phyloP scores from a whole-genome alignment of 306 rosid species.

The Spatholobus suberectus region DNA sequence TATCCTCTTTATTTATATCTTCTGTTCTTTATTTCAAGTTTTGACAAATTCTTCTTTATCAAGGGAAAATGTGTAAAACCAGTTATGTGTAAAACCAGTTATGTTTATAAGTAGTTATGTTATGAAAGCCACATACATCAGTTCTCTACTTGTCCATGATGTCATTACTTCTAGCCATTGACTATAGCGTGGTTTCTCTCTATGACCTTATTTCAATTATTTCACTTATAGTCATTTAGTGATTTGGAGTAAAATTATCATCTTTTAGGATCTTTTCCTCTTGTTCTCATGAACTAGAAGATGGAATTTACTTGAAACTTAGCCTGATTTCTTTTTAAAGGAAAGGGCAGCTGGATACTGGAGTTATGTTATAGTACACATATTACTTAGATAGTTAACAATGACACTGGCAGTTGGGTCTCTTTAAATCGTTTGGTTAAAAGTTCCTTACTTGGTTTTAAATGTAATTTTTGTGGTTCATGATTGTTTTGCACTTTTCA shows the following conservation, averaged over 20 bases:
- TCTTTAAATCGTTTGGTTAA: slow-evolving; percentile 32
- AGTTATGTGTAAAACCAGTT: background rate
- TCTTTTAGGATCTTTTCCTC: background rate
- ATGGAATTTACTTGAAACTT: background rate
- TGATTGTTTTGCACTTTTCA: slow-evolving; percentile 16
- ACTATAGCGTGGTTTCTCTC: slow-evolving; percentile 22
- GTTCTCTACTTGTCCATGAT: background rate
- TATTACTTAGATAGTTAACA: slow-evolving; percentile 8
- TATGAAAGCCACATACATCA: background rate
- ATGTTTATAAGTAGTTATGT: background rate
- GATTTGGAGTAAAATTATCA: slow-evolving; percentile 7
- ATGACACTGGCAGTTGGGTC: background rate
- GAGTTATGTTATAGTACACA: slow-evolving; percentile 12
- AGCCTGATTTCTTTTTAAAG: background rate
- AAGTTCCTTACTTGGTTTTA: slow-evolving; percentile 20
- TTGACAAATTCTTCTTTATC: background rate
- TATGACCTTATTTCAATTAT: background rate
- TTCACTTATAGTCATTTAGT: background rate
- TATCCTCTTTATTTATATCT: slow-evolving; percentile 1
- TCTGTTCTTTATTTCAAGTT: slow-evolving; percentile 14
- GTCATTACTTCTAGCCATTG: slow-evolving; percentile 7
- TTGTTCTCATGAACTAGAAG: background rate
- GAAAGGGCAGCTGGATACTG: background rate
- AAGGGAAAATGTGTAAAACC: background rate
- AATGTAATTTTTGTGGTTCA: slow-evolving; percentile 27